Evolutionary conservation across 768 basidiomycete genomes (phyloP).

Genomic region (Cystobasidiopsis lactophilus): DNA sequence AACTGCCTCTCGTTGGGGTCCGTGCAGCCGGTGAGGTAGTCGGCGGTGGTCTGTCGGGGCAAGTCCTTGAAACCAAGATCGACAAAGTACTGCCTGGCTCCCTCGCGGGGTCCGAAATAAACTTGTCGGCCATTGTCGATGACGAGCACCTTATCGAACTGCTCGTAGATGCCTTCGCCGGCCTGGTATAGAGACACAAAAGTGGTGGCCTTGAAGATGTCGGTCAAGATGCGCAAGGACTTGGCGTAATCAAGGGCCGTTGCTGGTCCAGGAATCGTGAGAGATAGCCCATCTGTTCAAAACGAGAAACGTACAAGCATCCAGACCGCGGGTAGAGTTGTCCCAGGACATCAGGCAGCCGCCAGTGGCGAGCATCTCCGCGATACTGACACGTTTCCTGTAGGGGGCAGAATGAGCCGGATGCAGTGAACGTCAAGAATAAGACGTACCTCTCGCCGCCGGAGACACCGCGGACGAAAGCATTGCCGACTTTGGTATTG

Average conservation of each 20-base stretch:
- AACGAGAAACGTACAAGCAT: conserved; percentile 9
- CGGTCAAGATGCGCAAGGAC: conserved; percentile 58
- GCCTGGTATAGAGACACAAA: conserved; percentile 75
- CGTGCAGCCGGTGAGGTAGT: conserved; percentile 32
- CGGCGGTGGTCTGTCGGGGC: conserved; percentile 25
- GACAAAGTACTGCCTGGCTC: conserved; percentile 51
- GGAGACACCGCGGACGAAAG: conserved; percentile 37
- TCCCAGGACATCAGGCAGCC: conserved; percentile 25
- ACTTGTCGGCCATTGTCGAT: conserved; percentile 30
- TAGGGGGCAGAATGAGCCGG: conserved; percentile 19
- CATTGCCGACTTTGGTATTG: conserved; percentile 56
- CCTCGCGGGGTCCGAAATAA: conserved; percentile 47
- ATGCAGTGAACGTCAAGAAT: conserved; percentile 10
- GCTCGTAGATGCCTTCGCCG: conserved; percentile 42
- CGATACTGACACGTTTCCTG: conserved; percentile 19
- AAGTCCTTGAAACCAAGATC: conserved; percentile 32
- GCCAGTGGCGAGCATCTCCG: conserved; percentile 17
- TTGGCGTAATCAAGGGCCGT: conserved; percentile 71
- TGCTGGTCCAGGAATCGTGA: background rate
- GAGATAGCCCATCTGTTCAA: conserved; percentile 31
- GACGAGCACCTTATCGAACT: conserved; percentile 57
- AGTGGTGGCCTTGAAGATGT: conserved; percentile 50
- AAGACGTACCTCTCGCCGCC: conserved; percentile 27
- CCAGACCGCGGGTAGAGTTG: conserved; percentile 39
- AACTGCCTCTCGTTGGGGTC: conserved; percentile 70